phyloP scores from a whole-genome alignment of 768 basidiomycete species.

The Paxillus involutus region DNA sequence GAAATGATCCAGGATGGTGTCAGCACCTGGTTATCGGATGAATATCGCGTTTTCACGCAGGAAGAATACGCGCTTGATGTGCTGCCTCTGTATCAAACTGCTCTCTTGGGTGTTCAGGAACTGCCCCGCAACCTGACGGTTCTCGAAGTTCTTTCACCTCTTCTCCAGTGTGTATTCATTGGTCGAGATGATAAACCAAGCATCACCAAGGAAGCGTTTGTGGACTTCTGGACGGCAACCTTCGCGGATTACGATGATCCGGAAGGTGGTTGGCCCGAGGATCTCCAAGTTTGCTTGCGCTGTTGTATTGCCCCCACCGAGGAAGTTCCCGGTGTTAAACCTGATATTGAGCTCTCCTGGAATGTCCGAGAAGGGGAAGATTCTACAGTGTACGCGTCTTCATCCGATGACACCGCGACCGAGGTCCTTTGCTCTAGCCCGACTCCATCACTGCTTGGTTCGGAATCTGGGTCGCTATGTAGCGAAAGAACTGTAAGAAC shows the following conservation, averaged over 20 bases:
- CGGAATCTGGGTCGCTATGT: slow-evolving; percentile 2
- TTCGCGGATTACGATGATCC: slow-evolving; percentile 45
- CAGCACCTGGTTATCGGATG: slow-evolving; percentile 64
- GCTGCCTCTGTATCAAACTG: slow-evolving; percentile 61
- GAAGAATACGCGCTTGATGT: slow-evolving; percentile 63
- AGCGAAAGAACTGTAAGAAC: not conserved
- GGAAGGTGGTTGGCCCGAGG: slow-evolving; percentile 52
- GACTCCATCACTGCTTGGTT: slow-evolving; percentile 4
- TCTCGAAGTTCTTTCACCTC: slow-evolving; percentile 46
- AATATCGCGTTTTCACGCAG: slow-evolving; percentile 44
- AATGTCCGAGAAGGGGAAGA: slow-evolving; percentile 24
- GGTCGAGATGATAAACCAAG: slow-evolving; percentile 48
- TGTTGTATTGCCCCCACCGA: slow-evolving; percentile 4
- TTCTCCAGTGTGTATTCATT: slow-evolving; percentile 59
- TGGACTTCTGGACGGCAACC: slow-evolving; percentile 58
- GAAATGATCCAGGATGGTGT: slow-evolving; percentile 54
- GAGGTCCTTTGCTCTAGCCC: slow-evolving; percentile 10
- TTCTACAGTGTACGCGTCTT: not conserved
- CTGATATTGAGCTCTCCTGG: slow-evolving; percentile 23
- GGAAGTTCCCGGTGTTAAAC: not conserved
- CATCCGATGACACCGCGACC: not conserved
- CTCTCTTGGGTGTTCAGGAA: slow-evolving; percentile 50
- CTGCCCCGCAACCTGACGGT: slow-evolving; percentile 40
- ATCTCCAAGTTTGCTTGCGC: slow-evolving; percentile 38
- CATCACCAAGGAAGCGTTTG: slow-evolving; percentile 50